A percentile compares a stretch with the other conserved stretches of the same genome.
These are phyloP conservation scores for Syncephalastrum contaminatum DNA, from an alignment of 371 early-diverging fungal species.

Conservation along the genomic window DNA sequence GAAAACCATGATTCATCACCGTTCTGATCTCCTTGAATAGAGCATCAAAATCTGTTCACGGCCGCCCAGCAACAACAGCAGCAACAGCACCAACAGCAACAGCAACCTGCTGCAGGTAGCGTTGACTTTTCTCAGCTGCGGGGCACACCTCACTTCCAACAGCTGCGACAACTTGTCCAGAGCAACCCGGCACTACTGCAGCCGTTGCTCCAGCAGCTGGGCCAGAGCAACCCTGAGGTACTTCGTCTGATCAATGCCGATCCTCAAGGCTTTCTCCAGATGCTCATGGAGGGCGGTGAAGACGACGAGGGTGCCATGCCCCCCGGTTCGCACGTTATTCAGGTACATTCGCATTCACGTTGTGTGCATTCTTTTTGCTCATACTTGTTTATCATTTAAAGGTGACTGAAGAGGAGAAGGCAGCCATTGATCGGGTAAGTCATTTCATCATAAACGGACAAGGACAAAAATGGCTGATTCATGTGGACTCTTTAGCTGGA, in stretches of 20 bases:
- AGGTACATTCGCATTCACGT: constrained; percentile 42
- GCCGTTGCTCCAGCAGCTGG: constrained; percentile 84
- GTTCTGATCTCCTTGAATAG: not conserved
- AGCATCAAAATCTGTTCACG: constrained; percentile 56
- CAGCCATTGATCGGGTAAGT: constrained; percentile 86
- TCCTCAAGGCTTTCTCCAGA: constrained; percentile 79
- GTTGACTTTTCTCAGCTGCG: constrained; percentile 65
- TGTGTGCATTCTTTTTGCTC: not conserved
- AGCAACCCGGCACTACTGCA: constrained; percentile 86
- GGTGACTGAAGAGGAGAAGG: constrained; percentile 88
- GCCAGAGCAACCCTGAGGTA: constrained; percentile 83
- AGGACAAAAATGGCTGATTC: not conserved
- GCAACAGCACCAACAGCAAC: constrained; percentile 44
- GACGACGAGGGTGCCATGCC: constrained; percentile 52
- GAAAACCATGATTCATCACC: not conserved
- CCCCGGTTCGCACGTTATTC: constrained; percentile 64
- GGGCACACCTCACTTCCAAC: constrained; percentile 87
- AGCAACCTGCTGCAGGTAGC: constrained; percentile 20
- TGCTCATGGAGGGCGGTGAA: constrained; percentile 67
- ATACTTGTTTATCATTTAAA: constrained; percentile 32
- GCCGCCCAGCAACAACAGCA: constrained; percentile 53
- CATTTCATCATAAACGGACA: not conserved
- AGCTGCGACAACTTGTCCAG: constrained; percentile 85
- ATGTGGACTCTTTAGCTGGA: constrained; percentile 56
- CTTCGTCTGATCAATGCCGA: constrained; percentile 75